Base-by-base conservation (phyloP, 1,284 basidiomycete species). In the Apiotrichum gracile region DNA sequence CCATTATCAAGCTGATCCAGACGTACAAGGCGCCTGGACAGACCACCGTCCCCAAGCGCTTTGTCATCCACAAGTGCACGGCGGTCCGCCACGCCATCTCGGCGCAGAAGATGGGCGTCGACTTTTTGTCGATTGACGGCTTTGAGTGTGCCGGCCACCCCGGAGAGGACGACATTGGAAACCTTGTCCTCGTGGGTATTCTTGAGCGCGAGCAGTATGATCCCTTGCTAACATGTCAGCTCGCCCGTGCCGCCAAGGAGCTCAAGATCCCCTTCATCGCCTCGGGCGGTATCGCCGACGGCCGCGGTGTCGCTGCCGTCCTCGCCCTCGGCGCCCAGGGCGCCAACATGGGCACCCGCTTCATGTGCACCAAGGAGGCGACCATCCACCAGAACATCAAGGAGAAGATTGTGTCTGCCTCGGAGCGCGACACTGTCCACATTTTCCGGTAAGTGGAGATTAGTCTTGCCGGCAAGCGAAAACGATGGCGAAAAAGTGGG, bases 101-200 rank as follows among this genome's bases (percentile, higher is more conserved):
- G 44, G 87, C 88, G 5, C 83, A 85, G 63, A 83, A 82, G 54
- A 76, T 85, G 61, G 90, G 91, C 4, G 89, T 88, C 22, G 90
- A 96, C 75, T 79, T 90, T 48, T 70, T 96, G 27, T 88, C 86
- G 60, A 90, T 92, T 34, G 90, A 92, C 61, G 89, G 90, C 0
- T 89, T 92, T 61, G 90, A 92, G 78, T 92, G 89, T 68, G 90
- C 91, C 35, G 92, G 92, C 27, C 91, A 96, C 72, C 92, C 91
- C 6, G 92, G 92, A 57, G 93, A 97, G 69, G 88, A 96, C 52
- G 93, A 97, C 71, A 88, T 96, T 33, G 89, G 89, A 12, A 89
- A 88, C 6, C 69, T 97, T n/a, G 85, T 96, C 5, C 76, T 97
- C 72, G 87, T 91, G 63, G 57, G 79, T 70, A 17, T 24, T 22